Base-by-base conservation (phyloP, 1,139 yeast genomes). In the Saccharomycopsis phalli region DNA sequence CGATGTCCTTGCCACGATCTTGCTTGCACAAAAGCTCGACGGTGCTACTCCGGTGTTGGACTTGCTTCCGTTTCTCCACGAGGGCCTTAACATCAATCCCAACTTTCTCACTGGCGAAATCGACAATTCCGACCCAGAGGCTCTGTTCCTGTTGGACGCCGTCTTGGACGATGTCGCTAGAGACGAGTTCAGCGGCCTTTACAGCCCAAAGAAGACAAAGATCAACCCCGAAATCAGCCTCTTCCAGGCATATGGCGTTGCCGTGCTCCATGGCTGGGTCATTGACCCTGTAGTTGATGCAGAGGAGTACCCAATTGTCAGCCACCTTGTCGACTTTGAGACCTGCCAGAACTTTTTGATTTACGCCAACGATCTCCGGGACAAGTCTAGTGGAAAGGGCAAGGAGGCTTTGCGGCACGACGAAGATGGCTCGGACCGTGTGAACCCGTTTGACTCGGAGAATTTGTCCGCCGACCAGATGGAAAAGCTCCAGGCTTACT, bases 41-140 rank as follows among this genome's bases (percentile, higher is more conserved):
- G 14, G n/a, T 11, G 5, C 8, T 6, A n/a, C 63, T 46, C 50
- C 57, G 14, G 61, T 74, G 22, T 61, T 76, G 41, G 59, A 65
- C 26, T 54, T 68, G 31, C 61, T 88, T 34, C 94, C 95, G 0
- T 60, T 65, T 29, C 61, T 88, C 33, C 80, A 78, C 47, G 68
- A 79, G 0, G 96, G 96, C 0, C 63, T 87, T 7, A 45, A 45
- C 30, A 40, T 45, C 18, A 43, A 45, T 27, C 46, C 48, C 5
- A 37, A 45, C 27, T 40, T 45, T 22, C 2, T 38, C 4, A 37
- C 48, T 22, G 53, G 49, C 5, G 23, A 43, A 1, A 51, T 60
- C 4, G 45, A 45, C 16, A 51, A 50, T n/a, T 27, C 31, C 7
- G 32, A 18, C 10, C n/a, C 29, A 5, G 34, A 26, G 4, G 25